A percentile compares a stretch with the other conserved stretches of the same genome.
These are phyloP conservation scores for Pseudocercospora musae DNA, from an alignment of 2,329 filamentous ascomycete species.

Conservation along the genomic window DNA sequence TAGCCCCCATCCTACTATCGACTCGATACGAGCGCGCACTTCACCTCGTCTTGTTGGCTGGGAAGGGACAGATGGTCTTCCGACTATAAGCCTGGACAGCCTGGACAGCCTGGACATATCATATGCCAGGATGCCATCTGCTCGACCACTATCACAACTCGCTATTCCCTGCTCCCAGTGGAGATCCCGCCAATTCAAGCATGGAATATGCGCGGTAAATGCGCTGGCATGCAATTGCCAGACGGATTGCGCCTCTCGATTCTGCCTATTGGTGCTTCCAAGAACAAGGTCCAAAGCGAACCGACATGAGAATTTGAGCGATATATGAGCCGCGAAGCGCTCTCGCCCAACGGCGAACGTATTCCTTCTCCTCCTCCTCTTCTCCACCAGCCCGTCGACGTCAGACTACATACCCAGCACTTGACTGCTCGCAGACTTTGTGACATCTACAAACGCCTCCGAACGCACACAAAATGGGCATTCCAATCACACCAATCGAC, in stretches of 20 bases:
- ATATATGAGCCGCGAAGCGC: background rate
- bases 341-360: background rate
- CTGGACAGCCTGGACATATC: too few species aligned
- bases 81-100: background rate
- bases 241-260: background rate
- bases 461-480: conserved; percentile 2
- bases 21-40: background rate
- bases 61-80: background rate
- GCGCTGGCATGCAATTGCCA: conserved; percentile 3
- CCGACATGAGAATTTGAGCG: background rate
- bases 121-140: conserved; percentile 1
- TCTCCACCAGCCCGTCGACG: background rate
- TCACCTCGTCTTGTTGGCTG: conserved; percentile 4
- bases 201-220: background rate
- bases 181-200: background rate
- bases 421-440: background rate
- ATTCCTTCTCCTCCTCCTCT: background rate
- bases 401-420: background rate
- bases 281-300: background rate
- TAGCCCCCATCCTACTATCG: background rate
- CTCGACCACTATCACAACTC: background rate
- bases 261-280: background rate
- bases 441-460: background rate
- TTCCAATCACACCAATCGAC: conserved; percentile 1
- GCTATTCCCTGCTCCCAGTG: background rate